Evolutionary conservation across 2,329 filamentous ascomycete genomes (phyloP), one percentile per base, ranked within the genome.

Genomic region (Samsoniella hepiali): DNA sequence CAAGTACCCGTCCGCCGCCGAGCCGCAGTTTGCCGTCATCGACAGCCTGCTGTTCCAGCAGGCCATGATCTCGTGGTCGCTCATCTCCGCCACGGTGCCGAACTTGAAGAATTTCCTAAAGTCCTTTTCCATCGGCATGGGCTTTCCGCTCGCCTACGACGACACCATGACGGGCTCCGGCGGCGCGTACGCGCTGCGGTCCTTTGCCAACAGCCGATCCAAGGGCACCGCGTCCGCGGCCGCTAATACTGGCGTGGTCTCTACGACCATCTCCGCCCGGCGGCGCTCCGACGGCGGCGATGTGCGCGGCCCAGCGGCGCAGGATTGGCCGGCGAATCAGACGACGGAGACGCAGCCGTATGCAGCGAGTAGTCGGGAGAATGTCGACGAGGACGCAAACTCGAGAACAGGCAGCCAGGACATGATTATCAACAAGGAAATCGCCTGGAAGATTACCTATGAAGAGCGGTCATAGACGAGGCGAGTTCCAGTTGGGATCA

Each of bases 41-140:
- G 44, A 64, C 54, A 66, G 63, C 17, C 55, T 69, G 1, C 57
- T 69, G 1, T 32, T 69, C 15, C 68, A 67, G 34, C 69, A 70
- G 53, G 53, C 60, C 29, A 67, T 68, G 56, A 49, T 70, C 7
- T 44, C 63, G 7, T 66, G 64, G 60, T 69, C 67, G 10, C 63
- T 70, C 49, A 65, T 68, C 15, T 69, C 67, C 11, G 68, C 68
- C 8, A 69, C 66, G 7, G 58, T 69, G 5, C 69, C 67, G 11
- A 70, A 69, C 63, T 45, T 69, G 22, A 68, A 65, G 31, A 67
- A 66, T n/a, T 69, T 69, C 40, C 59, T 69, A 42, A 68, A 65
- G 49, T 67, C 68, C 10, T 67, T 70, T 40, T 64, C 64, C 32
- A 59, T 62, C 6, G 62, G 65, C 17, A 64, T 68, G 54, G 54